Evolutionary conservation across 1,139 yeast species (phyloP).

Genomic region (Candida gigantensis): DNA sequence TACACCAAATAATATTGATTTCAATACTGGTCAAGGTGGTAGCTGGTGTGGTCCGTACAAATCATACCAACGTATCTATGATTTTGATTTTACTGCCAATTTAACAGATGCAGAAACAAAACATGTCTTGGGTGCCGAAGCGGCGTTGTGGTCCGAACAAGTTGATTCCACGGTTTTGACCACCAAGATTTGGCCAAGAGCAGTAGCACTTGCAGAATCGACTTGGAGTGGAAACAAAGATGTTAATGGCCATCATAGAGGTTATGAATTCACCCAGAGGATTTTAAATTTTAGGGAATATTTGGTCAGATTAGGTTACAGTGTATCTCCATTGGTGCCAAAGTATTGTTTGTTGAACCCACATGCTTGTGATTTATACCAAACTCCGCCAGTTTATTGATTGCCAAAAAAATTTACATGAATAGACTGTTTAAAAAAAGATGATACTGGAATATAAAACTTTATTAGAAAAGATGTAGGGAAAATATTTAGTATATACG

Average conservation of each 20-base stretch:
- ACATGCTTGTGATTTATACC: constrained; percentile 38
- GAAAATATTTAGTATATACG: too few relatives aligned
- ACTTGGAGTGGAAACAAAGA: constrained; percentile 49
- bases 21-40: constrained; percentile 38
- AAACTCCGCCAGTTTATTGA: constrained; percentile 8
- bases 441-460: too few relatives aligned
- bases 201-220: constrained; percentile 50
- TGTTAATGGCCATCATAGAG: constrained; percentile 30
- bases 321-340: constrained; percentile 44
- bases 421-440: too few relatives aligned
- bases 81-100: constrained; percentile 36
- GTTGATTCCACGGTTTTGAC: constrained; percentile 40
- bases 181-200: constrained; percentile 49
- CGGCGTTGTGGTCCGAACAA: constrained; percentile 49
- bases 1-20: constrained; percentile 22
- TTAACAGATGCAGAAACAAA: constrained; percentile 34
- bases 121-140: constrained; percentile 48
- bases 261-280: constrained; percentile 37
- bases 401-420: too few relatives aligned
- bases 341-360: constrained; percentile 42
- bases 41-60: constrained; percentile 56
- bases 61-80: constrained; percentile 50
- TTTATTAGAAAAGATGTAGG: too few relatives aligned
- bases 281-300: constrained; percentile 47
- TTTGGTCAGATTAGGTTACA: constrained; percentile 38